Conservation (phyloP, 495 filamentous ascomycete genomes). For the Neurospora cerealis region DNA sequence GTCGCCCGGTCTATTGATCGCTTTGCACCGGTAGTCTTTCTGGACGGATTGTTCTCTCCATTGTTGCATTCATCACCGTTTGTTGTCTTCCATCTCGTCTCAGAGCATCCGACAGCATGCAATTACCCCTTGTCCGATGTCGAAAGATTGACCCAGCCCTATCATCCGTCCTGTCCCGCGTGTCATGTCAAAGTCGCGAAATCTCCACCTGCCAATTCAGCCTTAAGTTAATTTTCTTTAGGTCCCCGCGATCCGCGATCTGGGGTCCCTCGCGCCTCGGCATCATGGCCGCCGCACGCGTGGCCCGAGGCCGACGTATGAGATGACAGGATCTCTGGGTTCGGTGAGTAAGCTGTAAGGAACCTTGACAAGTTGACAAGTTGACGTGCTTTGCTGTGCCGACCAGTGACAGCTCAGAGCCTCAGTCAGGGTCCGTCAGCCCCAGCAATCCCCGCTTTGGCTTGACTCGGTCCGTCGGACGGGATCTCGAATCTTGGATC, state of each 20-base stretch:
- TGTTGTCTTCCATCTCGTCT: background rate
- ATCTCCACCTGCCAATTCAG: background rate
- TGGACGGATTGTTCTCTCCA: too few species aligned
- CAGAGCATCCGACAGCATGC: background rate
- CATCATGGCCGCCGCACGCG: background rate
- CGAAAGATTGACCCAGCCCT: background rate
- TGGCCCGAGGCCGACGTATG: background rate
- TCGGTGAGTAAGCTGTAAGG: background rate
- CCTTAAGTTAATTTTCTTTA: background rate
- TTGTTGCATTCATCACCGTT: background rate
- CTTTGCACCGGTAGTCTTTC: background rate
- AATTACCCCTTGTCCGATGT: background rate
- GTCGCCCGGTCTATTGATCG: background rate
- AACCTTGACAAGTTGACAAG: background rate
- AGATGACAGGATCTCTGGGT: background rate
- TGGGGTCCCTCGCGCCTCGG: background rate
- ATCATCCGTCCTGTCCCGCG: background rate
- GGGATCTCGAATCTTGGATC: background rate
- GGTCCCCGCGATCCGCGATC: background rate
- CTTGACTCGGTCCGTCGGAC: background rate
- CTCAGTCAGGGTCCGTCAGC: background rate
- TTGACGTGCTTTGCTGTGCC: background rate
- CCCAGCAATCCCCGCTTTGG: background rate
- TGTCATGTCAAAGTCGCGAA: background rate
- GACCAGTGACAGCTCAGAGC: background rate